Evolutionary conservation across 2,329 filamentous ascomycete genomes (phyloP).

Genomic region (Fusarium odoratissimum): DNA sequence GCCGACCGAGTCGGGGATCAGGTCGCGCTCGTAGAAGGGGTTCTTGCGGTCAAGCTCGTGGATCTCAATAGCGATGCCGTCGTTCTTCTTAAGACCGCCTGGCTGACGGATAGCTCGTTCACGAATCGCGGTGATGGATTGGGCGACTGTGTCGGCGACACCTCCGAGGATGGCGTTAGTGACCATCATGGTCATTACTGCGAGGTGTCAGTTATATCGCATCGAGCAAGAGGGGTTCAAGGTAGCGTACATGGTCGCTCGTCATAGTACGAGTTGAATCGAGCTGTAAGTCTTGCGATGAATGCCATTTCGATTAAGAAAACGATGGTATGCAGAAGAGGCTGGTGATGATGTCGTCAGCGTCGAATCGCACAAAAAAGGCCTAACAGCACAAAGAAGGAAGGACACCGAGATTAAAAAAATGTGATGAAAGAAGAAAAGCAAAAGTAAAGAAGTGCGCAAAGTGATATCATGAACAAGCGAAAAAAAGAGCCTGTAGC

Average conservation of each 20-base stretch:
- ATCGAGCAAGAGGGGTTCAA: not conserved
- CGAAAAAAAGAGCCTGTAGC: slow-evolving; percentile 3
- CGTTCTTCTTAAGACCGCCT: slow-evolving; percentile 69
- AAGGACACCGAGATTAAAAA: not conserved
- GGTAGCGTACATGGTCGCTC: slow-evolving; percentile 78
- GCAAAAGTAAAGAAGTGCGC: not conserved
- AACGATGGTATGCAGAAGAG: slow-evolving; percentile 85
- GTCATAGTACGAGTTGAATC: slow-evolving; percentile 95
- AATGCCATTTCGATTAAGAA: slow-evolving; percentile 91
- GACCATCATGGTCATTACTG: slow-evolving; percentile 98
- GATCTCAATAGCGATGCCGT: slow-evolving; percentile 86
- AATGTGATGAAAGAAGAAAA: not conserved
- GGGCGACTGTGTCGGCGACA: slow-evolving; percentile 95
- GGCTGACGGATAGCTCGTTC: slow-evolving; percentile 73
- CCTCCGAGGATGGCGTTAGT: slow-evolving; percentile 96
- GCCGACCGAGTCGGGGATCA: slow-evolving; percentile 70
- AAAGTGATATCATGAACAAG: slow-evolving; percentile 9
- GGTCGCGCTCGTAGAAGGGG: slow-evolving; percentile 71
- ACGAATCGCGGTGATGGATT: slow-evolving; percentile 87
- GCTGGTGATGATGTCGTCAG: slow-evolving; percentile 64
- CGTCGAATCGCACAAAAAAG: slow-evolving; percentile 36
- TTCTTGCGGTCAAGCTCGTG: slow-evolving; percentile 87
- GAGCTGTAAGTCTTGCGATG: slow-evolving; percentile 81
- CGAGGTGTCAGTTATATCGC: slow-evolving; percentile 9
- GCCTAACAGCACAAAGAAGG: slow-evolving; percentile 8